Evolutionary conservation across 176 grass and related monocot genomes (phyloP), one percentile per base, ranked within the genome.

Genomic region (Ensete glaucum): DNA sequence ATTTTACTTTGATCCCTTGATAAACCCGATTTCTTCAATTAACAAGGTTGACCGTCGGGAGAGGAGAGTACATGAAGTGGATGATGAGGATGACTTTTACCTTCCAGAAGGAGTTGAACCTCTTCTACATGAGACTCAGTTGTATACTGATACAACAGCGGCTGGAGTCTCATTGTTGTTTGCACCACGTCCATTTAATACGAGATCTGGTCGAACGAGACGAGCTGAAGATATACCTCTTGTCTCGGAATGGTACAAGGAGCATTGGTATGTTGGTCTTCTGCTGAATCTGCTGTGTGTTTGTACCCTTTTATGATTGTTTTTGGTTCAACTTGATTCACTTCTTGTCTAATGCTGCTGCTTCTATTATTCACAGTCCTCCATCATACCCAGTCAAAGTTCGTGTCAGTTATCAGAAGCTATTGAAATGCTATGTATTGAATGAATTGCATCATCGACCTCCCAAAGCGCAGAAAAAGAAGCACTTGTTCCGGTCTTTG

Each of bases 301-400:
- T 73, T 73, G 27, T 15, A 43, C 8, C 52, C 15, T 55, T 4
- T 57, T 74, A 50, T 77, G 67, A 52, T 65, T 81, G 26, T 27
- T 49, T 19, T 51, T 73, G 56, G 56, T n/a, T 19, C 74, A 16
- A 52, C 62, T 70, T 54, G 50, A 52, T 79, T 29, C 12, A 65
- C 50, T 62, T 55, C 24, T 81, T 55, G 50, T 83, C 69, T 71
- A 81, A 52, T 85, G 2, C 14, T 75, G 51, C 52, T 16, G 34
- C 34, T 34, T 50, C 65, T 75, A 59, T 79, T 16, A 24, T 85
- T 82, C 91, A 82, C 79, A 98, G 95, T 62, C 90, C 90, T 60
- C 95, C 95, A 64, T 87, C 95, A 5, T 98, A 98, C 83, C 95
- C 90, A 69, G 90, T 98, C 52, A 98, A 98, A 85, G 95, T 98